Percentiles rank a stretch among this genome's conserved stretches.
Evolutionary conservation across 352 stramenopile genomes (phyloP).

Genomic region (Phytophthora cryptogea): DNA sequence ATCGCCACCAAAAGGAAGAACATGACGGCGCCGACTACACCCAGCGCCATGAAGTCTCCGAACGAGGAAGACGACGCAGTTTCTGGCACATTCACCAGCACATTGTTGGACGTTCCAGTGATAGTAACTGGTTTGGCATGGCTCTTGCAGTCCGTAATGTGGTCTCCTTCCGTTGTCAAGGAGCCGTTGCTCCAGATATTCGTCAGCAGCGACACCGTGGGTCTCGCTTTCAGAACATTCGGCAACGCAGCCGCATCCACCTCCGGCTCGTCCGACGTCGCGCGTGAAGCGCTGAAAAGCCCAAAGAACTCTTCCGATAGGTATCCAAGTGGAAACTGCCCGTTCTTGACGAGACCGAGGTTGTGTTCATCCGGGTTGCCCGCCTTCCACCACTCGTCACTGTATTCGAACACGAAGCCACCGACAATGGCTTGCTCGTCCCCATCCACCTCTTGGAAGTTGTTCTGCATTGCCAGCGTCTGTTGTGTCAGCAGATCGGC

Average conservation of each 20-base stretch:
- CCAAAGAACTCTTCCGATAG: slow-evolving; percentile 73
- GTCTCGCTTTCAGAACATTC: slow-evolving; percentile 48
- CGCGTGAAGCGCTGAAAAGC: slow-evolving; percentile 22
- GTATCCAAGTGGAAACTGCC: slow-evolving; percentile 64
- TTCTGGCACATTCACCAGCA: not conserved
- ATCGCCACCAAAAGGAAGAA: slow-evolving; percentile 24
- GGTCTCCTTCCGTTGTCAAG: slow-evolving; percentile 42
- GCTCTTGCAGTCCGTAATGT: slow-evolving; percentile 42
- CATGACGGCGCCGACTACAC: slow-evolving; percentile 21
- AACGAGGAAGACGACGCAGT: not conserved
- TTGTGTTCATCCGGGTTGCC: slow-evolving; percentile 59
- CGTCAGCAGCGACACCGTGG: slow-evolving; percentile 55
- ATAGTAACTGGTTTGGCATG: not conserved
- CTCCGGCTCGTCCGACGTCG: slow-evolving; percentile 6
- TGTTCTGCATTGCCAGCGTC: slow-evolving; percentile 57
- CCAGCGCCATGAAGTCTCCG: slow-evolving; percentile 14
- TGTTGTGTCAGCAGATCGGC: slow-evolving; percentile 50
- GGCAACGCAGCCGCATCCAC: slow-evolving; percentile 19
- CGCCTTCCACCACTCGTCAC: slow-evolving; percentile 79
- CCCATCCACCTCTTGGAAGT: slow-evolving; percentile 52
- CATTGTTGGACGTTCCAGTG: slow-evolving; percentile 6
- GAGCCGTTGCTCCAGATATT: slow-evolving; percentile 46
- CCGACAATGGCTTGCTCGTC: slow-evolving; percentile 59
- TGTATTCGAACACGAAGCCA: slow-evolving; percentile 81
- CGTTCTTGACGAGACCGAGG: slow-evolving; percentile 46